Evolutionary conservation across 345 rosid species (phyloP), one percentile per base, ranked within the genome.

Genomic region (Aquilaria malaccensis): DNA sequence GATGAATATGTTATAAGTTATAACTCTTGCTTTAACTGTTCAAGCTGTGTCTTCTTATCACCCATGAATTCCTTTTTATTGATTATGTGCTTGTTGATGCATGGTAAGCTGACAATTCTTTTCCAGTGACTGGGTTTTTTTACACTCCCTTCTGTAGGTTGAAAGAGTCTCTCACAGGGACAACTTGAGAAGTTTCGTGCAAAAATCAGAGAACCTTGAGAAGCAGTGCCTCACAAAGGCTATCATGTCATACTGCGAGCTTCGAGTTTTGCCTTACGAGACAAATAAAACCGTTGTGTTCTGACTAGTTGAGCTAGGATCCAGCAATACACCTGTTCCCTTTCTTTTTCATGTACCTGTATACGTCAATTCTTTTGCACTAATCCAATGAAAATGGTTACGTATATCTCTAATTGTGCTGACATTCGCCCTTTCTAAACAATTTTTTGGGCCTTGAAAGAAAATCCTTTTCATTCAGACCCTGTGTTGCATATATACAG

Each of bases 121-220:
- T 33, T 33, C 11, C 57, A 56, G 33, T 33, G 30, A 12, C 41
- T 49, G 4, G 30, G 29, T 45, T 56, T 52, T 30, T 33, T 10
- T 6, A 33, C n/a, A 33, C 9, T 31, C 31, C 11, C 12, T 70
- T 72, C 72, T 75, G 72, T 81, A 90, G 99, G 99, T 90, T 62
- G 99, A 90, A 80, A 79, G 92, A 67, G 97, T 94, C 72, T 84
- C 93, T 33, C 97, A 94, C 72, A 71, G 91, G 70, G 99, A 94
- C 77, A 90, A 81, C 62, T 67, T 90, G 75, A 77, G 63, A 53
- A 86, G 91, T 73, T 90, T 89, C 67, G 83, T 86, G 53, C 91
- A 76, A 62, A 94, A 90, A 86, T 94, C 99, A 9, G 95, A 88
- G 67, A 89, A 77, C 69, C 91, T 94, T 1, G 99, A 94, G 84